Base-by-base conservation (phyloP, 2,329 filamentous ascomycete species). In the Alternaria sp. region DNA sequence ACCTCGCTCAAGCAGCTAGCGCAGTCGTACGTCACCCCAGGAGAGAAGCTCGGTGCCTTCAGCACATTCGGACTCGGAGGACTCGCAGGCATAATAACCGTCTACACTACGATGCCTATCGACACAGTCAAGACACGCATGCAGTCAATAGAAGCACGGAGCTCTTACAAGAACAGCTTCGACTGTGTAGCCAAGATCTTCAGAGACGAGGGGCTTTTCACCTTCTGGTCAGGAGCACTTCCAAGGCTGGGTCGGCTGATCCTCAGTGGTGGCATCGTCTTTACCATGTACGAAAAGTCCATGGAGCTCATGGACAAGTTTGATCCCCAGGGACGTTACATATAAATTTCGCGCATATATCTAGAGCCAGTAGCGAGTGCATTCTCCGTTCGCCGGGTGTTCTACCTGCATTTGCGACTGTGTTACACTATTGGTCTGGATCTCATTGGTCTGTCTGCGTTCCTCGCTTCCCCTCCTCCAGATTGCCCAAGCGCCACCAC, bases 111-210 rank as follows among this genome's bases (percentile, higher is more conserved):
- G 2, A 90, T 91, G 81, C 89, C 89, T 1, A 82, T 99, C 46
- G 96, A 99, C 80, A 98, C 95, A 0, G 87, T 99, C 79, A 99
- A 99, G 87, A 99, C 96, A 52, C 83, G 87, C 66, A 99, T 99
- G 96, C 96, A 99, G 86, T 97, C 93, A 70, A 90, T 97, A 65
- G 93, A 97, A 80, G 93, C 95, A 32, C 88, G 87, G 66, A 84
- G 82, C 46, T 82, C 90, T 64, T 99, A 99, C 77, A 93, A 91
- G 77, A 97, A 97, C 81, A 96, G 91, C 72, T 87, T 97, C 69
- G 87, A 89, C 51, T 99, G 96, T 79, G 94, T 91, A 0, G 85
- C 87, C 11, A 86, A 90, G 74, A 97, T 99, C 69, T 91, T 96
- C 79, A 92, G 89, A 81, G 89, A 97, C 57, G 96, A 99, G 81